Conservation (phyloP, 2,329 filamentous ascomycete genomes). For the Samsoniella hepiali region DNA sequence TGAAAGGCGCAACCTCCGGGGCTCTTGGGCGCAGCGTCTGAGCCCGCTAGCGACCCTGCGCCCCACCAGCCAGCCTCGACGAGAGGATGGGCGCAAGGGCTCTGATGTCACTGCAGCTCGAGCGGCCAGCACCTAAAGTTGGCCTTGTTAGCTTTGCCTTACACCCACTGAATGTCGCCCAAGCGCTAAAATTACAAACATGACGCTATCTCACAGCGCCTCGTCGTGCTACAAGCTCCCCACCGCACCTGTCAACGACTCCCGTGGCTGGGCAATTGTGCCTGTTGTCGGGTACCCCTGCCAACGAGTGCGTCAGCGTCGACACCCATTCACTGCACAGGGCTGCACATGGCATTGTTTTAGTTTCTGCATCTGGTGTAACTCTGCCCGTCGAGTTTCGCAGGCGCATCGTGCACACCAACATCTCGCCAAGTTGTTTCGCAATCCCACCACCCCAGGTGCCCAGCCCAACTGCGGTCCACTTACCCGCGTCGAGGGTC, state of each 20-base stretch:
- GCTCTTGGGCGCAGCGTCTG: neutral
- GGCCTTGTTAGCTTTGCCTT: neutral
- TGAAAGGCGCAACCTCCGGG: neutral
- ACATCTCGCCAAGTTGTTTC: neutral
- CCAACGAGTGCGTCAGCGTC: neutral
- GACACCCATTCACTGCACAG: neutral
- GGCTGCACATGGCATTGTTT: neutral
- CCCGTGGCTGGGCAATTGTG: neutral
- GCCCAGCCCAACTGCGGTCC: neutral
- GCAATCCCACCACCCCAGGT: neutral
- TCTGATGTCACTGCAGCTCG: neutral
- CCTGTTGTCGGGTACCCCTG: neutral
- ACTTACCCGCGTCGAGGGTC: neutral
- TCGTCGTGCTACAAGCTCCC: neutral
- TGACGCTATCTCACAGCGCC: neutral
- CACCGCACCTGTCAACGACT: slow-evolving; percentile 6
- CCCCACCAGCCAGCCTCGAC: neutral
- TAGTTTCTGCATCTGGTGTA: neutral
- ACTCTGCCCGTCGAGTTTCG: neutral
- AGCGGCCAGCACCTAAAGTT: neutral
- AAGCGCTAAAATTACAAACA: neutral
- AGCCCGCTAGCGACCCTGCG: neutral
- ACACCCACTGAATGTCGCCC: too few species aligned
- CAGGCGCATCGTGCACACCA: neutral
- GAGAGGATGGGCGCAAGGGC: neutral